Base-by-base conservation (phyloP, 1,139 yeast genomes). In the Diutina mesorugosa region DNA sequence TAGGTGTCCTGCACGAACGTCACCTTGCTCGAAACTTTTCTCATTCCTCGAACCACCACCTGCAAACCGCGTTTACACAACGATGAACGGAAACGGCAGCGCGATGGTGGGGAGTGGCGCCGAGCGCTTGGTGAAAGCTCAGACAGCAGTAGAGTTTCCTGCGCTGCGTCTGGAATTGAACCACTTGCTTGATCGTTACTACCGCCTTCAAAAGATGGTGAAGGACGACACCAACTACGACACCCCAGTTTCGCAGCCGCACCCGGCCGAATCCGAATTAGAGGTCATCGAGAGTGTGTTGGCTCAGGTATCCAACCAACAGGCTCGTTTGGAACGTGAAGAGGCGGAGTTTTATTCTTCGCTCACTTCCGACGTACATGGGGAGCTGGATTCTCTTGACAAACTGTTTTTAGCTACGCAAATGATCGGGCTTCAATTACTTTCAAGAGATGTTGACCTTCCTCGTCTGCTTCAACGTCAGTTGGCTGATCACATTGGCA, bases 371-470 rank as follows among this genome's bases (percentile, higher is more conserved):
- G 38, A 28, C n/a, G 21, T 47, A 10, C 41, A 35, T 5, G 41
- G 41, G n/a, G 47, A 45, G 26, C 18, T 45, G 18, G 47, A 45
- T 18, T 45, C 47, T 21, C 41, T 35, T n/a, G 38, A 47, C 38
- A 47, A 30, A 26, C n/a, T n/a, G 28, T 30, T 51, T 6, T 41
- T 51, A 21, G 16, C 18, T 12, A 30, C 26, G 29, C 55, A 51
- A n/a, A n/a, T 93, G 32, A 73, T 83, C 35, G 89, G 95, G 0
- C 80, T 89, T 61, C 90, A 90, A 66, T 68, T 90, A 45, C 72
- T 93, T 56, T 80, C 95, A 1, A 85, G 81, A 61, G 95, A 90
- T 66, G 65, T 89, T 61, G 95, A 88, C 64, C 69, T 95, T 55
- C 95, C 97, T 9, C 73, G 74, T 58, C 59, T 70, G 58, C 64